A percentile compares a stretch with the other conserved stretches of the same genome.
Evolutionary conservation across 1,284 basidiomycete species (phyloP).

Genomic region (Ustilago shanxiensis): DNA sequence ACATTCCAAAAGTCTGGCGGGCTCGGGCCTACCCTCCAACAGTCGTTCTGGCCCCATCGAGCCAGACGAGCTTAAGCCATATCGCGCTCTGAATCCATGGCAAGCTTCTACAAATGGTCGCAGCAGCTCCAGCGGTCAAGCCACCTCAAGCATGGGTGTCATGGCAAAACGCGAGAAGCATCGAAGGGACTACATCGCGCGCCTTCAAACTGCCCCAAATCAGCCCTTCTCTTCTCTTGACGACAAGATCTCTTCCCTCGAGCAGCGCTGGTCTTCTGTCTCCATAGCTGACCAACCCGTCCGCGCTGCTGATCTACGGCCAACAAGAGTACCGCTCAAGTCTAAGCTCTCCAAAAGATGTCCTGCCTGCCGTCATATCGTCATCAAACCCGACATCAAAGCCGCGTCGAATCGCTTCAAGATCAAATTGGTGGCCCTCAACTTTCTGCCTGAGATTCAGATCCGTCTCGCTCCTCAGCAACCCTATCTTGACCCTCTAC

Average conservation of each 20-base stretch:
- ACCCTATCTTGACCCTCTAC: slow-evolving; percentile 29
- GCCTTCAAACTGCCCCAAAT: slow-evolving; percentile 11
- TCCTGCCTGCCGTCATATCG: slow-evolving; percentile 90
- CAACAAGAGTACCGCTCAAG: slow-evolving; percentile 87
- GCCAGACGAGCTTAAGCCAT: slow-evolving; percentile 48
- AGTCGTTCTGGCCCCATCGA: slow-evolving; percentile 30
- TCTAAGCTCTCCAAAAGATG: slow-evolving; percentile 96
- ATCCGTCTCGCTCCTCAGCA: slow-evolving; percentile 43
- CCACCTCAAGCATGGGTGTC: slow-evolving; percentile 20
- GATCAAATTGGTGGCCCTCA: slow-evolving; percentile 94
- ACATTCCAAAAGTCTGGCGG: slow-evolving; percentile 19
- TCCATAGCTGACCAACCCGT: slow-evolving; percentile 72
- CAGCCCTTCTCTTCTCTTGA: slow-evolving; percentile 38
- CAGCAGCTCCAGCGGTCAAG: slow-evolving; percentile 10
- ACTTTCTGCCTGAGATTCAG: slow-evolving; percentile 90
- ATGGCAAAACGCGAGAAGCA: slow-evolving; percentile 75
- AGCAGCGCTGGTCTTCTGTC: slow-evolving; percentile 82
- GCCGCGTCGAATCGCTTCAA: slow-evolving; percentile 92
- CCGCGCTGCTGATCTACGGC: slow-evolving; percentile 78
- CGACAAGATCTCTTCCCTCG: slow-evolving; percentile 77
- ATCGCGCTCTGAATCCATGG: slow-evolving; percentile 52
- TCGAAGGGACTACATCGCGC: slow-evolving; percentile 75
- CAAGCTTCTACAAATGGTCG: slow-evolving; percentile 17
- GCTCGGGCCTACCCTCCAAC: slow-evolving; percentile 1
- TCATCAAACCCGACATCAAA: slow-evolving; percentile 98